Evolutionary conservation across 345 rosid species (phyloP).

Genomic region (Brassica incana): DNA sequence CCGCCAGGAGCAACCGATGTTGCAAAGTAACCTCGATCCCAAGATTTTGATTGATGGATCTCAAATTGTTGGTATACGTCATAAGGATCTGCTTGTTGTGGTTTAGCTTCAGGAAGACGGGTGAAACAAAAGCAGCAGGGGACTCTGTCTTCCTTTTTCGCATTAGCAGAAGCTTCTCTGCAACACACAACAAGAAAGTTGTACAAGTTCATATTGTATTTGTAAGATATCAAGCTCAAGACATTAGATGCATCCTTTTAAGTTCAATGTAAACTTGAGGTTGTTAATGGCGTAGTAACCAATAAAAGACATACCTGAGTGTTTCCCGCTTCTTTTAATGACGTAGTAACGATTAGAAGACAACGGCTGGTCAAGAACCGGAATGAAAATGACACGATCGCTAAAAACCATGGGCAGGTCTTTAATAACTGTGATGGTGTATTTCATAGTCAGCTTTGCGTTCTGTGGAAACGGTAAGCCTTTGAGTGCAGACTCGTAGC

Average conservation of each 20-base stretch:
- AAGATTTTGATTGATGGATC: slow-evolving; percentile 27
- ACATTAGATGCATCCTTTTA: background rate
- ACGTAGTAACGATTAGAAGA: slow-evolving; percentile 50
- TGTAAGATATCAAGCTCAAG: background rate
- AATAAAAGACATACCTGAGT: slow-evolving; percentile 23
- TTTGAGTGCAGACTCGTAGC: slow-evolving; percentile 11
- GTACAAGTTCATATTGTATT: background rate
- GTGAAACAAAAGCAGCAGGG: slow-evolving; percentile 44
- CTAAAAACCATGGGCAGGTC: background rate
- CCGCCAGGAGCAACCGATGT: slow-evolving; percentile 53
- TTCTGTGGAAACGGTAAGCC: slow-evolving; percentile 35
- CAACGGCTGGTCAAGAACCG: slow-evolving; percentile 52
- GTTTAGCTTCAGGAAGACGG: slow-evolving; percentile 37
- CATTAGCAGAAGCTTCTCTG: slow-evolving; percentile 52
- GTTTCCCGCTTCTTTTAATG: slow-evolving; percentile 19
- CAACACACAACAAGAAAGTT: background rate
- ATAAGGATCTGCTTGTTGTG: slow-evolving; percentile 42
- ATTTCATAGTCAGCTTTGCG: slow-evolving; percentile 6
- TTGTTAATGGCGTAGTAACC: background rate
- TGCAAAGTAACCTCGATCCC: slow-evolving; percentile 29
- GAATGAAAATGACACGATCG: slow-evolving; percentile 43
- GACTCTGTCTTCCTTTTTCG: slow-evolving; percentile 45
- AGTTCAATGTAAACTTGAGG: slow-evolving; percentile 17
- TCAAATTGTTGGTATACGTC: slow-evolving; percentile 48
- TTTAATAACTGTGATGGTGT: background rate